Percentiles rank a stretch among this genome's conserved stretches.
Evolutionary conservation across 805 yeast genomes (phyloP).

Genomic region (Cyberlindnera suaveolens): DNA sequence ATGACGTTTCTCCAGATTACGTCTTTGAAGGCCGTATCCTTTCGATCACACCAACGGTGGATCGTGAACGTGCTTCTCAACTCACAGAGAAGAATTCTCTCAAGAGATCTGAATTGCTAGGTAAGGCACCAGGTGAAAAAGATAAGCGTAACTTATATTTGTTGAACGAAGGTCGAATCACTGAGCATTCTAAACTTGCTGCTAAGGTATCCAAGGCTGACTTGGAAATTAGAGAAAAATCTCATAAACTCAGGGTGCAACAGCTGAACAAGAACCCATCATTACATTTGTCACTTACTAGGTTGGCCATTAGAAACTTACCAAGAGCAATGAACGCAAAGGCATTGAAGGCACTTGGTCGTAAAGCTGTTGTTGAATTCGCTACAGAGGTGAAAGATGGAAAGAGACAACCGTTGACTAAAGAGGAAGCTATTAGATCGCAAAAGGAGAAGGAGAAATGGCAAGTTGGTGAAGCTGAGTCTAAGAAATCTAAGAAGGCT

Average conservation of each 20-base stretch:
- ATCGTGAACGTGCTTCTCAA: constrained; percentile 71
- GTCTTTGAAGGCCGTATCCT: constrained; percentile 91
- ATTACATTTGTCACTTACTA: constrained; percentile 86
- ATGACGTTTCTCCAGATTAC: constrained; percentile 83
- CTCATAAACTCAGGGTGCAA: constrained; percentile 78
- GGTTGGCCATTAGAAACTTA: constrained; percentile 89
- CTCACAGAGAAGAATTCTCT: constrained; percentile 68
- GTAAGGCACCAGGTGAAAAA: constrained; percentile 71
- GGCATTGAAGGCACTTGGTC: constrained; percentile 83
- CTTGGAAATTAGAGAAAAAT: constrained; percentile 81
- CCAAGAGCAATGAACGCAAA: constrained; percentile 90
- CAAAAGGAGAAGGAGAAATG: constrained; percentile 51
- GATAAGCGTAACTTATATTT: constrained; percentile 83
- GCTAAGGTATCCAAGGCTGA: constrained; percentile 61
- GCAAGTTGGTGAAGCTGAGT: constrained; percentile 36
- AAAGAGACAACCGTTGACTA: constrained; percentile 75
- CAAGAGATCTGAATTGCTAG: constrained; percentile 68
- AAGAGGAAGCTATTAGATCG: constrained; percentile 84
- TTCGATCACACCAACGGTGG: constrained; percentile 79
- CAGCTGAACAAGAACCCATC: constrained; percentile 89
- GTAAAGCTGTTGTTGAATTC: constrained; percentile 91
- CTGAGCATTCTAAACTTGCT: constrained; percentile 75
- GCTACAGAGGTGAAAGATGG: constrained; percentile 80
- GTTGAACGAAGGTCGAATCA: constrained; percentile 90
- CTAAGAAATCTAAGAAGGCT: constrained; percentile 61